These are phyloP conservation scores for Trametes cingulata DNA, from an alignment of 768 basidiomycete genomes.

Conservation along the genomic window DNA sequence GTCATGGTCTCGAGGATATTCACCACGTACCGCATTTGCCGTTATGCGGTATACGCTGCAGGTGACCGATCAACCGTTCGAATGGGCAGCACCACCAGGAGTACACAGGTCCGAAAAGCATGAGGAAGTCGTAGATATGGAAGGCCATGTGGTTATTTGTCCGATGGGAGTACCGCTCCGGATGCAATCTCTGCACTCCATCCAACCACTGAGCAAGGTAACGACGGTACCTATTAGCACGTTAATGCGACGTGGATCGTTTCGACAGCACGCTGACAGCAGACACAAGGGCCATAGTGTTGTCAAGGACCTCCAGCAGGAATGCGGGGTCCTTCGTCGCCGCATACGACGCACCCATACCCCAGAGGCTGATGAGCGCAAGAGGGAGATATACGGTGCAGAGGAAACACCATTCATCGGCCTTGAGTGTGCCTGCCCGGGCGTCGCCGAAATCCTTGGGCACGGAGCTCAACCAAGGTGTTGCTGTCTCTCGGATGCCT, in stretches of 20 bases:
- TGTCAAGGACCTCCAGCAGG: slow-evolving; percentile 1
- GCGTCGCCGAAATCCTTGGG: slow-evolving; percentile 15
- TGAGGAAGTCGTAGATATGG: slow-evolving; percentile 24
- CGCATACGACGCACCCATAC: slow-evolving; percentile 1
- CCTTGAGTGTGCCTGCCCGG: slow-evolving; percentile 24
- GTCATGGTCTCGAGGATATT: not conserved
- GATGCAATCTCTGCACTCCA: slow-evolving; percentile 2
- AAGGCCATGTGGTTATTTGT: slow-evolving; percentile 16
- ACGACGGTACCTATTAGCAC: not conserved
- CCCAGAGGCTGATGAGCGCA: slow-evolving; percentile 40
- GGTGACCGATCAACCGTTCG: slow-evolving; percentile 26
- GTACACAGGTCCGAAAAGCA: slow-evolving; percentile 13
- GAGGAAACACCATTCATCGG: slow-evolving; percentile 35
- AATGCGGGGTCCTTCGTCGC: not conserved
- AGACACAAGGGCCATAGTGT: slow-evolving; percentile 14
- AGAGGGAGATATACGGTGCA: slow-evolving; percentile 36
- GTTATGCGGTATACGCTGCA: slow-evolving; percentile 29
- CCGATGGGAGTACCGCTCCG: not conserved
- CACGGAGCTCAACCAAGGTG: slow-evolving; percentile 20
- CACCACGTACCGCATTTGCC: slow-evolving; percentile 24
- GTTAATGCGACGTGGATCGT: not conserved
- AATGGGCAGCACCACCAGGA: slow-evolving; percentile 33
- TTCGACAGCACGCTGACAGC: slow-evolving; percentile 7
- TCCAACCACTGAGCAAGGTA: slow-evolving; percentile 14
- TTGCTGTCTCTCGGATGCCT: not conserved